A percentile compares a stretch with the other conserved stretches of the same genome.
These are phyloP conservation scores for Sporothrix phasma DNA, from an alignment of 2,329 filamentous ascomycete species.

Conservation along the genomic window DNA sequence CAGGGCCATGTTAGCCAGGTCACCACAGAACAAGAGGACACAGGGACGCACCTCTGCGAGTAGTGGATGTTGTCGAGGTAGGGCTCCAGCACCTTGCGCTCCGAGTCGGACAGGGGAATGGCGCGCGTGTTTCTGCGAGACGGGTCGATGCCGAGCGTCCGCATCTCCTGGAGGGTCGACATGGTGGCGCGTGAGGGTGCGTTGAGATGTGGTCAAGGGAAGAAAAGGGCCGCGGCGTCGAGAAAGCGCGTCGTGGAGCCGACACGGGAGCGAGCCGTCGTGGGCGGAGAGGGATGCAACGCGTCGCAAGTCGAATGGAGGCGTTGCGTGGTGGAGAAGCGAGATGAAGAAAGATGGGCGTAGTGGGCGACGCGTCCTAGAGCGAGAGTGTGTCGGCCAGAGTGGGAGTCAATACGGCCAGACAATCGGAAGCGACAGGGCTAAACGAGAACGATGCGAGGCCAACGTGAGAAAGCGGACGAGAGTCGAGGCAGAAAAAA, in stretches of 20 bases:
- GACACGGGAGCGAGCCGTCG: neutral
- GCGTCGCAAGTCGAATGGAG: neutral
- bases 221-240: neutral
- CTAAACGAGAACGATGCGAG: neutral
- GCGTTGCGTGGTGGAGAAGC: neutral
- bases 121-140: slow-evolving; percentile 80
- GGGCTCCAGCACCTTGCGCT: slow-evolving; percentile 78
- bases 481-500: neutral
- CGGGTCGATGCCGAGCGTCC: slow-evolving; percentile 59
- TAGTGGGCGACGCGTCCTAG: neutral
- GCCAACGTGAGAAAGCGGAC: neutral
- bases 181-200: slow-evolving; percentile 8
- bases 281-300: neutral
- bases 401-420: neutral
- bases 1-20: neutral
- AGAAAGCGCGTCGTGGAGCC: neutral
- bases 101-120: slow-evolving; percentile 66
- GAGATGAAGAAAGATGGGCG: neutral
- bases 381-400: neutral
- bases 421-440: too few relatives aligned
- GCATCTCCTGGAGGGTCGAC: slow-evolving; percentile 18
- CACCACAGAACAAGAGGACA: slow-evolving; percentile 45
- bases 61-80: slow-evolving; percentile 93
- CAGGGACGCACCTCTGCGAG: slow-evolving; percentile 39
- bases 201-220: neutral